Percentiles rank a stretch among this genome's conserved stretches.
Evolutionary conservation across 2,329 filamentous ascomycete species (phyloP).

Genomic region (Talaromyces sp.): DNA sequence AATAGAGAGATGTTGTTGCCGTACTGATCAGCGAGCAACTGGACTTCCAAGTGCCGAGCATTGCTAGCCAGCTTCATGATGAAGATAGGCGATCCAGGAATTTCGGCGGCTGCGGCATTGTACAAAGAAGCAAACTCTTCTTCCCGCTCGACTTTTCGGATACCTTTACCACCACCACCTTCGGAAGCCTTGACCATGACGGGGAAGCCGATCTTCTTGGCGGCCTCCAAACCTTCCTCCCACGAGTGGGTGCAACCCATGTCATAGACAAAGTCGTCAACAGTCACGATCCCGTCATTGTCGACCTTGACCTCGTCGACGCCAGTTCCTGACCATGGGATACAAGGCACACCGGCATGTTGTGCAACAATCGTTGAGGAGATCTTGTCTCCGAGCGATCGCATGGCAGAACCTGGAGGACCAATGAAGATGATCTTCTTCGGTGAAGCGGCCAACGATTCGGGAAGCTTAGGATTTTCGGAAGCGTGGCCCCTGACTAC

Average conservation of each 20-base stretch:
- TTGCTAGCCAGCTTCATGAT: conserved; percentile 99
- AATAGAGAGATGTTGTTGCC: conserved; percentile 99
- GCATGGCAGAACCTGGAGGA: conserved; percentile 95
- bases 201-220: conserved; percentile 89
- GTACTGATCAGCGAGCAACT: conserved; percentile 96
- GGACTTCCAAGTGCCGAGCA: conserved; percentile 93
- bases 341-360: conserved; percentile 92
- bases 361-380: conserved; percentile 99
- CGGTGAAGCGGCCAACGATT: conserved; percentile 89
- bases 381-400: conserved; percentile 98
- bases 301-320: conserved; percentile 78
- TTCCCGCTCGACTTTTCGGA: conserved; percentile 85
- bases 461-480: conserved; percentile 95
- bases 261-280: conserved; percentile 77
- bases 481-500: conserved; percentile 81
- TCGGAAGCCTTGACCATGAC: conserved; percentile 99
- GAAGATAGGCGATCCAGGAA: conserved; percentile 98
- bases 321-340: conserved; percentile 97
- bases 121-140: conserved; percentile 83
- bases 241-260: conserved; percentile 88
- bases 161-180: conserved; percentile 98
- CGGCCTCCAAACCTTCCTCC: conserved; percentile 82
- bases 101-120: conserved; percentile 94
- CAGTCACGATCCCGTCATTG: conserved; percentile 82
- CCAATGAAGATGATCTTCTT: conserved; percentile 99